Evolutionary conservation across 2,329 filamentous ascomycete species (phyloP).

Genomic region (Ophiocordyceps camponoti-floridani): DNA sequence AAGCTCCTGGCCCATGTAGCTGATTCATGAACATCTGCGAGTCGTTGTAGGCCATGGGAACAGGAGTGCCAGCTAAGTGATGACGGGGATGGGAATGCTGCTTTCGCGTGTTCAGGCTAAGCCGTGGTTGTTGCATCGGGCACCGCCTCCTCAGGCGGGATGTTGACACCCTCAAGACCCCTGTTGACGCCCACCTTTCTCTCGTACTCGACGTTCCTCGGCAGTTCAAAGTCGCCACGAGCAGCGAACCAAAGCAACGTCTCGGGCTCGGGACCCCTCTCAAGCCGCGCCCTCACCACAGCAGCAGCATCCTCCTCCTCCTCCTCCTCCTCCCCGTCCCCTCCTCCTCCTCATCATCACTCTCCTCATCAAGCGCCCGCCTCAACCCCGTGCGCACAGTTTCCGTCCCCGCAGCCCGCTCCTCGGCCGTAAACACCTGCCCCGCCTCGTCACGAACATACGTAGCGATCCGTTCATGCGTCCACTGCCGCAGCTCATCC

Average conservation of each 20-base stretch:
- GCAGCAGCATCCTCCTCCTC: slow-evolving; percentile 1
- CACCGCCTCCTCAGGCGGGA: slow-evolving; percentile 8
- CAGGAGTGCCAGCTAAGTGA: too few species aligned
- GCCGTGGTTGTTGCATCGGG: slow-evolving; percentile 4
- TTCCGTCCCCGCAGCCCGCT: slow-evolving; percentile 46
- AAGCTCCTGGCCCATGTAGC: too few species aligned
- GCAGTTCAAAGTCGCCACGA: slow-evolving; percentile 25
- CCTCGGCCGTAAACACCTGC: slow-evolving; percentile 56
- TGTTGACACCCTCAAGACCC: slow-evolving; percentile 17
- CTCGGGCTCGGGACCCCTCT: slow-evolving; percentile 24
- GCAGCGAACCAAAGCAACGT: slow-evolving; percentile 27
- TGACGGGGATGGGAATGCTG: too few species aligned
- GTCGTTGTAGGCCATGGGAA: not conserved
- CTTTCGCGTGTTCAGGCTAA: too few species aligned
- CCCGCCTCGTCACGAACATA: slow-evolving; percentile 24
- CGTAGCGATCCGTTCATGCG: slow-evolving; percentile 19
- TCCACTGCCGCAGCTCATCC: slow-evolving; percentile 25
- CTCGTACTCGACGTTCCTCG: slow-evolving; percentile 24
- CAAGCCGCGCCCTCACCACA: slow-evolving; percentile 7
- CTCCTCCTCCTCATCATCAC: slow-evolving; percentile 40
- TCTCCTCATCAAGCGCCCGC: slow-evolving; percentile 32
- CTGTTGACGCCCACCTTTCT: slow-evolving; percentile 14
- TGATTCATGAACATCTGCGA: too few species aligned
- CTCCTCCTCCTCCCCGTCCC: slow-evolving; percentile 23
- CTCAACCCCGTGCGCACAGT: slow-evolving; percentile 56